These are phyloP conservation scores for Amoebophrya sp. DNA, from an alignment of 169 alveolate genomes.

Conservation along the genomic window DNA sequence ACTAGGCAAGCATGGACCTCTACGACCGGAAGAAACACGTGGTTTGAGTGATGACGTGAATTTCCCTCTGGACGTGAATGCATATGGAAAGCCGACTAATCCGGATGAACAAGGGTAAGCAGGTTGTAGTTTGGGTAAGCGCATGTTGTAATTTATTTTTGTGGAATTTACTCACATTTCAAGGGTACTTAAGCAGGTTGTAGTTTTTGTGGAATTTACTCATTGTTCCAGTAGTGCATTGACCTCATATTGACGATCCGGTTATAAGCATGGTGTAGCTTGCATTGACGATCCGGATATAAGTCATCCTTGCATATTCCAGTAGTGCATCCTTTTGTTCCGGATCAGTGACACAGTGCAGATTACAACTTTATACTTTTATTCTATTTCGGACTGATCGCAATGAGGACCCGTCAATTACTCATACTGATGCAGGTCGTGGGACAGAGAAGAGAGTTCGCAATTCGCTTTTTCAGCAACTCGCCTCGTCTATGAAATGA, in stretches of 20 bases:
- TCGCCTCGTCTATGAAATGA: no score
- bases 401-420: no score
- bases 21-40: background rate
- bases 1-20: background rate
- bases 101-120: background rate
- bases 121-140: no score
- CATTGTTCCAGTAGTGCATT: background rate
- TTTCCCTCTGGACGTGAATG: background rate
- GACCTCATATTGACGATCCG: background rate
- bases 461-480: no score
- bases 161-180: background rate
- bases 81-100: background rate
- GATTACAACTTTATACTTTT: no score
- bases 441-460: no score
- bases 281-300: background rate
- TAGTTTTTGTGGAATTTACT: background rate
- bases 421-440: no score
- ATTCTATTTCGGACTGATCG: no score
- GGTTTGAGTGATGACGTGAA: background rate
- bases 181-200: background rate
- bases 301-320: no score
- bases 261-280: background rate
- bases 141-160: no score
- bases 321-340: no score
- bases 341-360: no score